Evolutionary conservation across 2,329 filamentous ascomycete genomes (phyloP).

Genomic region (Fusarium concolor): DNA sequence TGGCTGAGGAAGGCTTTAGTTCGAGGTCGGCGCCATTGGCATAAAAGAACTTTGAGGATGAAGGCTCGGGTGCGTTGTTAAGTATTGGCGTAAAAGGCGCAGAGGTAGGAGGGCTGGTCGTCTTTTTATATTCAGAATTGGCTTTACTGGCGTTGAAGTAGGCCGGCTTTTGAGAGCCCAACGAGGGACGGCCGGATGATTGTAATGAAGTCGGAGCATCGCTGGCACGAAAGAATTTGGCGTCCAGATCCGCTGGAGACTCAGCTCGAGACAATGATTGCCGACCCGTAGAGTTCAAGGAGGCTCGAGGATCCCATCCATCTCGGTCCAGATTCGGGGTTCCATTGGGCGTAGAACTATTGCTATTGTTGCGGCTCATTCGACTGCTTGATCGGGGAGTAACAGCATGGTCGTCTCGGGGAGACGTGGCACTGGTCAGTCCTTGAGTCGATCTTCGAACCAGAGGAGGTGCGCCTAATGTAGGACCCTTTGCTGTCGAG

Average conservation of each 20-base stretch:
- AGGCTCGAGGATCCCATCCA: constrained; percentile 57
- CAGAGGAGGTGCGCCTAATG: constrained; percentile 56
- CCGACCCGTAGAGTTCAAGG: constrained; percentile 46
- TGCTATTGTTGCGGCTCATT: constrained; percentile 77
- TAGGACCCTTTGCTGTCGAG: constrained; percentile 52
- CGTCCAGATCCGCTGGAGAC: constrained; percentile 46
- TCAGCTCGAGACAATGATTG: constrained; percentile 42
- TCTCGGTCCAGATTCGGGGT: constrained; percentile 65
- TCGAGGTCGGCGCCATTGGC: constrained; percentile 72
- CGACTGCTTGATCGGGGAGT: constrained; percentile 83
- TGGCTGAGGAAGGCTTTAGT: constrained; percentile 55
- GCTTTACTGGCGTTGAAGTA: constrained; percentile 69
- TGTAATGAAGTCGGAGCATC: constrained; percentile 69
- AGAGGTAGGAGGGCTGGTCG: constrained; percentile 46
- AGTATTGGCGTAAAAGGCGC: constrained; percentile 52
- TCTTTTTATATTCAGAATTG: constrained; percentile 54
- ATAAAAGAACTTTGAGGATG: constrained; percentile 78
- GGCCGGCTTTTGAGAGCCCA: constrained; percentile 61
- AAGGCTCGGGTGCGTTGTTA: constrained; percentile 52
- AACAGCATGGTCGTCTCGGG: constrained; percentile 54
- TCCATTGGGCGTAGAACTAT: constrained; percentile 72
- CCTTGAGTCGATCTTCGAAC: constrained; percentile 51
- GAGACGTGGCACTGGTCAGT: constrained; percentile 7
- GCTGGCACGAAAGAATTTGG: constrained; percentile 92
- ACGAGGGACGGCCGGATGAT: constrained; percentile 51